Evolutionary conservation across 2,329 filamentous ascomycete species (phyloP).

Genomic region (Achaetomium macrosporum): DNA sequence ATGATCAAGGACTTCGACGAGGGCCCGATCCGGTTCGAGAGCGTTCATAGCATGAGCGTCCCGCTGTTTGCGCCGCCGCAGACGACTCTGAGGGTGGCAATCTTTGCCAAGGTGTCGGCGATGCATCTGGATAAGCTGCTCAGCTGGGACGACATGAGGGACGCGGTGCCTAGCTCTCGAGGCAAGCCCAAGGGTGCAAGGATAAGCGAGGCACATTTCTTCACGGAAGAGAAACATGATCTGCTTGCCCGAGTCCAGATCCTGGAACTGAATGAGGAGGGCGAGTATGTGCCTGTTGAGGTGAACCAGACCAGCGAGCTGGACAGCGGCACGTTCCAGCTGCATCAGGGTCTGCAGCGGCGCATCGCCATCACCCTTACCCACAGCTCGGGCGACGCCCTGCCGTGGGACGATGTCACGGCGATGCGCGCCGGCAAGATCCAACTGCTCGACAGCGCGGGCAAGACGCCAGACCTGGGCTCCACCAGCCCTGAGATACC

Average conservation of each 20-base stretch:
- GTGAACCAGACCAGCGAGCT: slow-evolving; percentile 79
- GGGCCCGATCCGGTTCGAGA: slow-evolving; percentile 86
- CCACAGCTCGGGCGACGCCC: slow-evolving; percentile 78
- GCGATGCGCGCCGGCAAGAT: slow-evolving; percentile 74
- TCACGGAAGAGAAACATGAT: slow-evolving; percentile 88
- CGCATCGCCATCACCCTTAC: slow-evolving; percentile 83
- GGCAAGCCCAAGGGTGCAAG: slow-evolving; percentile 55
- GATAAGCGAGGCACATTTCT: slow-evolving; percentile 88
- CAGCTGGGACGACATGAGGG: slow-evolving; percentile 98
- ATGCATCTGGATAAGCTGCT: slow-evolving; percentile 97
- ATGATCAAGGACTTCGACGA: slow-evolving; percentile 95
- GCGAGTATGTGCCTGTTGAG: slow-evolving; percentile 87
- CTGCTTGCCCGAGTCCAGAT: slow-evolving; percentile 83
- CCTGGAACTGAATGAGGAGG: slow-evolving; percentile 84
- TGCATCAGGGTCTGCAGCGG: slow-evolving; percentile 90
- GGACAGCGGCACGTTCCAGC: slow-evolving; percentile 85
- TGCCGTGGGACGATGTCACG: slow-evolving; percentile 83
- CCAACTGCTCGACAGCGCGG: slow-evolving; percentile 75
- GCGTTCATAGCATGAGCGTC: slow-evolving; percentile 96
- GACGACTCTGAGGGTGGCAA: slow-evolving; percentile 74
- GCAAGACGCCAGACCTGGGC: slow-evolving; percentile 76
- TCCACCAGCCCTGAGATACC: slow-evolving; percentile 66
- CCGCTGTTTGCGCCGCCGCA: slow-evolving; percentile 70
- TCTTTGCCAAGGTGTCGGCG: slow-evolving; percentile 83
- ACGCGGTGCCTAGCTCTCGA: slow-evolving; percentile 58